Conservation (phyloP, 2,329 filamentous ascomycete species). For the Pseudogymnoascus sp. region DNA sequence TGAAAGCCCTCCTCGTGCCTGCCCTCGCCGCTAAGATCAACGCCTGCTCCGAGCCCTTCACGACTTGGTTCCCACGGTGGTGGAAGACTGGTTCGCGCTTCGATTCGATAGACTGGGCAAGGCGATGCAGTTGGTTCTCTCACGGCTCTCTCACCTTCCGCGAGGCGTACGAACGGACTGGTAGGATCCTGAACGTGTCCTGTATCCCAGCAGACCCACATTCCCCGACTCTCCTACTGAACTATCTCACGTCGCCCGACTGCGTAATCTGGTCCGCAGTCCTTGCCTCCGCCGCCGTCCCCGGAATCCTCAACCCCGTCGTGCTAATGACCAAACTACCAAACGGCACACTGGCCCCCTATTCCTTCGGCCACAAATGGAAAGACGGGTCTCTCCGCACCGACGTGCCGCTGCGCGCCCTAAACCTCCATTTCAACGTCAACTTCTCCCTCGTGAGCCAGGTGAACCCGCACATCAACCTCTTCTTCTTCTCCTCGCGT, state of each 20-base stretch:
- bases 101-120: slow-evolving; percentile 87
- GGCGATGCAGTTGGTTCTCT: slow-evolving; percentile 79
- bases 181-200: slow-evolving; percentile 88
- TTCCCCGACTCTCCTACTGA: slow-evolving; percentile 80
- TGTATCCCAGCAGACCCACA: slow-evolving; percentile 95
- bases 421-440: slow-evolving; percentile 97
- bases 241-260: slow-evolving; percentile 90
- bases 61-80: slow-evolving; percentile 74
- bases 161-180: slow-evolving; percentile 89
- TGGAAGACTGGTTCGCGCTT: slow-evolving; percentile 90
- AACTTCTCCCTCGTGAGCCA: slow-evolving; percentile 86
- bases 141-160: slow-evolving; percentile 86
- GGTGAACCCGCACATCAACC: slow-evolving; percentile 95
- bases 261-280: slow-evolving; percentile 98
- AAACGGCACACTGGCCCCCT: slow-evolving; percentile 71
- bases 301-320: slow-evolving; percentile 89
- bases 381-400: slow-evolving; percentile 93
- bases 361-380: slow-evolving; percentile 98
- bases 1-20: slow-evolving; percentile 76
- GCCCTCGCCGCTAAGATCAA: slow-evolving; percentile 78
- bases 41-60: slow-evolving; percentile 70
- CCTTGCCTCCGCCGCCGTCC: slow-evolving; percentile 87
- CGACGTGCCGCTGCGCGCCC: slow-evolving; percentile 86
- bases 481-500: slow-evolving; percentile 96
- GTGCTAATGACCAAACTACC: slow-evolving; percentile 85